Evolutionary conservation across 2,329 filamentous ascomycete species (phyloP).

Genomic region (Fusarium liriodendri): DNA sequence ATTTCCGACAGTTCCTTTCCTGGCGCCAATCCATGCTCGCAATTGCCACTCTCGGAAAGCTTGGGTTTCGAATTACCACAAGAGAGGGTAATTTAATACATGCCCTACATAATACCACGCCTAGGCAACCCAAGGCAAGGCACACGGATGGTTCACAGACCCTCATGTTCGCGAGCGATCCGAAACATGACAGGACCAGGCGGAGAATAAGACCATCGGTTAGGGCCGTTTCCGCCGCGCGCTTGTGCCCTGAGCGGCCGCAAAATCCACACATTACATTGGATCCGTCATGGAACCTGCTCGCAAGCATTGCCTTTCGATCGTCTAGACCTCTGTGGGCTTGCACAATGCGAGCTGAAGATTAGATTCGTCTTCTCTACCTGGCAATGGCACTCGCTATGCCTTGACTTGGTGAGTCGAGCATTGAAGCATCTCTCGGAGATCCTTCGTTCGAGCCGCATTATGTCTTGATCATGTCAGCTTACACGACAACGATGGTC

Average conservation of each 20-base stretch:
- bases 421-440: neutral
- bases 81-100: neutral
- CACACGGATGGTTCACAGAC: conserved; percentile 7
- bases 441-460: neutral
- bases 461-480: conserved; percentile 23
- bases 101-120: neutral
- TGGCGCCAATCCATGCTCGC: conserved; percentile 10
- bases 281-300: neutral
- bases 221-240: conserved; percentile 9
- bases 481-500: conserved; percentile 16
- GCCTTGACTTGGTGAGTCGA: conserved; percentile 2
- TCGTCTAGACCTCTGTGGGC: conserved; percentile 1
- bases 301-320: neutral
- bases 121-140: conserved; percentile 1
- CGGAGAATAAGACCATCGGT: conserved; percentile 4
- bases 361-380: conserved; percentile 16
- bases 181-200: conserved; percentile 14
- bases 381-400: conserved; percentile 8
- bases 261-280: neutral
- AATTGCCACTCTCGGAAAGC: conserved; percentile 26
- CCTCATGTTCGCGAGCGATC: conserved; percentile 11
- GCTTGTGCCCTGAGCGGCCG: neutral
- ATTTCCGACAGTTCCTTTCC: conserved; percentile 28
- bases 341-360: conserved; percentile 30
- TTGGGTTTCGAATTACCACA: conserved; percentile 21